Conservation (phyloP, 805 yeast genomes). For the Candida parachauliodes region DNA sequence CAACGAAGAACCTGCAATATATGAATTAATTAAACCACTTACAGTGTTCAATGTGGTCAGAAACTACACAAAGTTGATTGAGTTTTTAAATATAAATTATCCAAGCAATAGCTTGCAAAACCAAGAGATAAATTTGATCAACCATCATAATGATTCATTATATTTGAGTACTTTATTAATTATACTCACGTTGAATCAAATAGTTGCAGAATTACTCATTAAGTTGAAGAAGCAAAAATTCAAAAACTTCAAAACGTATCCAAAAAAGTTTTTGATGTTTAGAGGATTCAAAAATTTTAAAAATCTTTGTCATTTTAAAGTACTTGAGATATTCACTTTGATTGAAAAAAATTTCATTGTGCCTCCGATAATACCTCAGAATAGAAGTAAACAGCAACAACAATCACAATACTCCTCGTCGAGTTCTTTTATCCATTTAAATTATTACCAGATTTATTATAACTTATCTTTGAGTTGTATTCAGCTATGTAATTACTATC, state of each 20-base stretch:
- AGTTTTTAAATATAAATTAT: constrained; percentile 18
- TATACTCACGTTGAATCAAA: constrained; percentile 23
- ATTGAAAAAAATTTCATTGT: constrained; percentile 16
- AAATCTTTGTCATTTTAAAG: constrained; percentile 22
- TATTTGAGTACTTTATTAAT: constrained; percentile 23
- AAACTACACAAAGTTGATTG: constrained; percentile 20
- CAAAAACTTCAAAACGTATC: constrained; percentile 15
- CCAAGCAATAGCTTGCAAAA: constrained; percentile 10
- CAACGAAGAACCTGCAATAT: constrained; percentile 24
- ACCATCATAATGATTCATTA: constrained; percentile 24
- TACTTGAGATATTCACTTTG: constrained; percentile 24
- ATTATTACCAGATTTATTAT: constrained; percentile 27
- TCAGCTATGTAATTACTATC: constrained; percentile 30
- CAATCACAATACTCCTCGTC: no score
- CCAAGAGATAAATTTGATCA: constrained; percentile 16
- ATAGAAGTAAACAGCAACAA: neutral
- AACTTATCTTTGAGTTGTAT: constrained; percentile 25
- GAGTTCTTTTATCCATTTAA: constrained; percentile 14
- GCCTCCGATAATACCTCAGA: constrained; percentile 12
- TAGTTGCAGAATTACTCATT: constrained; percentile 27
- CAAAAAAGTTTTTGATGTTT: constrained; percentile 15
- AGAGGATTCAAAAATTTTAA: constrained; percentile 22
- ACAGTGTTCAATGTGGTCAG: constrained; percentile 24
- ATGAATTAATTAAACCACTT: constrained; percentile 23
- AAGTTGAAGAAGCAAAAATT: constrained; percentile 25